phyloP scores from a whole-genome alignment of 1,284 basidiomycete species.

The Puccinia triticina region DNA sequence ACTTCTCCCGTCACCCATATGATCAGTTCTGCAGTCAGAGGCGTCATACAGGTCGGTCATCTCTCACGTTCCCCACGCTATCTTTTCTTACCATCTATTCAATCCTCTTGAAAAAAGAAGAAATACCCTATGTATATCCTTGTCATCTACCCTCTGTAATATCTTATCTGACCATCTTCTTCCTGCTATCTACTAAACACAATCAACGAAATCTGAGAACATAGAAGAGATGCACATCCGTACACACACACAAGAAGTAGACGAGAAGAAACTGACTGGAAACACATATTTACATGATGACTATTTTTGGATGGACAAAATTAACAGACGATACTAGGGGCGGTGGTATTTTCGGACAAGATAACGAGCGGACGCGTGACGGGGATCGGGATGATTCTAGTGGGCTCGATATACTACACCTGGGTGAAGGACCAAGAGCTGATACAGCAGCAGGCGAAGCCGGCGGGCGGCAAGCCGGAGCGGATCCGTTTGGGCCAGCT shows the following conservation, averaged over 20 bases:
- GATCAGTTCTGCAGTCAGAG: conserved; percentile 78
- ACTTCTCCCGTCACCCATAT: conserved; percentile 90
- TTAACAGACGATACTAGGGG: conserved; percentile 74
- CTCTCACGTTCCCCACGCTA: neutral
- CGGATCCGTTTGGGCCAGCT: conserved; percentile 7
- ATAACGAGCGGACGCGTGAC: conserved; percentile 74
- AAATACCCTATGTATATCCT: neutral
- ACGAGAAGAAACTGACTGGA: neutral
- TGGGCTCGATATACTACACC: conserved; percentile 79
- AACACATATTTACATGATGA: conserved; percentile 9
- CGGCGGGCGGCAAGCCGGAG: neutral
- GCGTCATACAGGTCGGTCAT: conserved; percentile 48
- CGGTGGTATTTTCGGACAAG: conserved; percentile 74
- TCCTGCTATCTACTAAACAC: neutral
- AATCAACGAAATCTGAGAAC: no score
- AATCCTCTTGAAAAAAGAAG: neutral
- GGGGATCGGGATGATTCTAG: conserved; percentile 76
- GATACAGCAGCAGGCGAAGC: conserved; percentile 25
- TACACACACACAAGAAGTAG: no score
- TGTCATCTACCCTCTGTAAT: neutral
- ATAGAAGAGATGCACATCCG: no score
- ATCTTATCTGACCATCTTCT: conserved; percentile 15
- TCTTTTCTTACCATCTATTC: neutral
- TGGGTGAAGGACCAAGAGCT: conserved; percentile 78
- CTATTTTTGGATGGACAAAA: conserved; percentile 65